Evolutionary conservation across 169 alveolate genomes (phyloP).

Genomic region (Eimeria sp.): DNA sequence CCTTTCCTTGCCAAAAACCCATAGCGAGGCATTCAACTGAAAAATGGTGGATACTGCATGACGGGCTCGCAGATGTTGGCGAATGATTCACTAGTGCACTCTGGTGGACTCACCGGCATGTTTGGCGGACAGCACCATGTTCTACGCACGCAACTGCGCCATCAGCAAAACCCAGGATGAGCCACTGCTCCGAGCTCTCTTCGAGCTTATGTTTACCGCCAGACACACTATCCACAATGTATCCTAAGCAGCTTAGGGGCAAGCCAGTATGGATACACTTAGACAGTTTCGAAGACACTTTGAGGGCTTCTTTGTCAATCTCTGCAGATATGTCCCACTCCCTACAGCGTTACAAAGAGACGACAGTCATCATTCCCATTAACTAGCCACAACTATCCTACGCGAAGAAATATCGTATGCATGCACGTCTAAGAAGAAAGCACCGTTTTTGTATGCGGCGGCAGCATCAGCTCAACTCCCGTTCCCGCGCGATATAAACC

Average conservation of each 20-base stretch:
- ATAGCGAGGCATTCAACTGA: too few species aligned
- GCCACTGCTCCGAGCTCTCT: background rate
- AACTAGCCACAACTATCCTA: background rate
- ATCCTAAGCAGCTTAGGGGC: conserved; percentile 62
- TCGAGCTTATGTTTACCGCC: background rate
- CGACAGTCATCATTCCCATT: background rate
- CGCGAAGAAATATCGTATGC: background rate
- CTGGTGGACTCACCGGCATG: conserved; percentile 22
- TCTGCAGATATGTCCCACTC: conserved; percentile 37
- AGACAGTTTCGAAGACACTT: background rate
- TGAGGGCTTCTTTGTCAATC: background rate
- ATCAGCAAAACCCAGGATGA: conserved; percentile 31
- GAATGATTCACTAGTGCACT: background rate
- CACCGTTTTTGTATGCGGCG: background rate
- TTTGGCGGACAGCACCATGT: background rate
- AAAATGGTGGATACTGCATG: too few species aligned
- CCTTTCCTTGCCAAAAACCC: too few species aligned
- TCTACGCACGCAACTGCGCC: conserved; percentile 48
- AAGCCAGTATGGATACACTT: background rate
- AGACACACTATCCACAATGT: background rate
- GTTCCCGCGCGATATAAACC: too few species aligned
- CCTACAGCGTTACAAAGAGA: conserved; percentile 15
- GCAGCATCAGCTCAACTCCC: background rate
- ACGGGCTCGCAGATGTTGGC: background rate
- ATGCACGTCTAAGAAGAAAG: background rate